Evolutionary conservation across 768 basidiomycete species (phyloP), one percentile per base, ranked within the genome.

Genomic region (Hebeloma cylindrosporum): DNA sequence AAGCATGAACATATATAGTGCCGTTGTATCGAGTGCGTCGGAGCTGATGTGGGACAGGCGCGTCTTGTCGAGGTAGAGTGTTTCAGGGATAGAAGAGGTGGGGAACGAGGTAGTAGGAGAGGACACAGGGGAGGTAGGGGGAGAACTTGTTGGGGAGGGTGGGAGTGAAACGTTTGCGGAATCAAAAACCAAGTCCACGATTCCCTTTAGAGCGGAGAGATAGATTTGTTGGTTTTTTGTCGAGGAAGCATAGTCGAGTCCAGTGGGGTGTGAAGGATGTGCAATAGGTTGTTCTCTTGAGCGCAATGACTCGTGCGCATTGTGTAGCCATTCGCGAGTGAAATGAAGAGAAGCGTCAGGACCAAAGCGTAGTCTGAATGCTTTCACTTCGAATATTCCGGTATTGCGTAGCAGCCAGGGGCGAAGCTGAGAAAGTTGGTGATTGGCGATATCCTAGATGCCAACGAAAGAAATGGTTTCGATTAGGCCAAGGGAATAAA

Each of bases 391-490:
- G 58, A 88, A 89, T 29, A 82, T 79, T 16, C 84, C 81, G 1
- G 93, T 83, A 28, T 83, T 82, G 47, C 83, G 80, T 55, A 89
- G 76, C 45, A 96, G 79, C 70, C 85, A 91, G n/a, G 92, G 90
- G 38, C 93, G 84, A n/a, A 94, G 75, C 23, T 88, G 85, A 60
- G 92, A 87, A 23, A 96, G 78, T 67, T 95, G 93, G 67, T 95
- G 93, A 62, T 96, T 96, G 20, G 93, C 93, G 50, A 96, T 93
- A 64, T 96, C 93, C 93, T 95, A 58, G 30, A 59, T 17, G 17
- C 30, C 26, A 26, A 48, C 41, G 47, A 31, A 26, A 25, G 38
- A 53, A 40, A 54, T 50, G 48, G 40, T 47, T 29, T 20, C 30
- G 30, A 34, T 49, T 8, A 52, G 45, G 37, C 50, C 34, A 30